Conservation (phyloP, 2,329 filamentous ascomycete genomes). For the Pyrenophora graminea region DNA sequence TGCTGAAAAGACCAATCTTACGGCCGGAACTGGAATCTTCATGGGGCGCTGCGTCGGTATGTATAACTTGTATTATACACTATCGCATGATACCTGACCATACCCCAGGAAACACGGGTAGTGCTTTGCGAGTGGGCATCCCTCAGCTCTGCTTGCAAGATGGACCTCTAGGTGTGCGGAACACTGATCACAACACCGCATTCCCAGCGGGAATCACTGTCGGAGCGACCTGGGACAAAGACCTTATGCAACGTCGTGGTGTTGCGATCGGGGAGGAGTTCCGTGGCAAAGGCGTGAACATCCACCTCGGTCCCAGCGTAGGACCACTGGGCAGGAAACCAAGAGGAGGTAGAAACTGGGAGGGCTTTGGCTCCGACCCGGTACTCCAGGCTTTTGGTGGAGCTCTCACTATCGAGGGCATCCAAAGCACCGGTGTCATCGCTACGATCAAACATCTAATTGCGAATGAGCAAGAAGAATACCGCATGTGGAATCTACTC, state of each 20-base stretch:
- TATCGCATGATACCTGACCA: too few relatives aligned
- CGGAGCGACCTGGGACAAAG: conserved; percentile 75
- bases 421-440: conserved; percentile 74
- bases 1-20: conserved; percentile 80
- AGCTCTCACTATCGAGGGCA: conserved; percentile 75
- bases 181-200: conserved; percentile 74
- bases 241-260: conserved; percentile 69
- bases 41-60: conserved; percentile 68
- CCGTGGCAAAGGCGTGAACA: conserved; percentile 72
- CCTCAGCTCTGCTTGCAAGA: conserved; percentile 68
- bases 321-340: conserved; percentile 69
- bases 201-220: conserved; percentile 80
- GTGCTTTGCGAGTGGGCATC: conserved; percentile 70
- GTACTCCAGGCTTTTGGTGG: conserved; percentile 74
- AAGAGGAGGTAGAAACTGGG: conserved; percentile 73
- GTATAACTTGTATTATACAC: too few relatives aligned
- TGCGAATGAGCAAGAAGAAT: conserved; percentile 70
- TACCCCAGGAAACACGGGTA: conserved; percentile 69
- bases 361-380: conserved; percentile 73
- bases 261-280: conserved; percentile 72
- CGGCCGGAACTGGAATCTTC: conserved; percentile 69
- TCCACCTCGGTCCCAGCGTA: conserved; percentile 71
- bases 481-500: conserved; percentile 50
- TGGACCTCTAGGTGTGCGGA: conserved; percentile 70
- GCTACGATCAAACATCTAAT: conserved; percentile 72